Evolutionary conservation across 345 rosid genomes (phyloP), one percentile per base, ranked within the genome.

Genomic region (Bruguiera sexangula): DNA sequence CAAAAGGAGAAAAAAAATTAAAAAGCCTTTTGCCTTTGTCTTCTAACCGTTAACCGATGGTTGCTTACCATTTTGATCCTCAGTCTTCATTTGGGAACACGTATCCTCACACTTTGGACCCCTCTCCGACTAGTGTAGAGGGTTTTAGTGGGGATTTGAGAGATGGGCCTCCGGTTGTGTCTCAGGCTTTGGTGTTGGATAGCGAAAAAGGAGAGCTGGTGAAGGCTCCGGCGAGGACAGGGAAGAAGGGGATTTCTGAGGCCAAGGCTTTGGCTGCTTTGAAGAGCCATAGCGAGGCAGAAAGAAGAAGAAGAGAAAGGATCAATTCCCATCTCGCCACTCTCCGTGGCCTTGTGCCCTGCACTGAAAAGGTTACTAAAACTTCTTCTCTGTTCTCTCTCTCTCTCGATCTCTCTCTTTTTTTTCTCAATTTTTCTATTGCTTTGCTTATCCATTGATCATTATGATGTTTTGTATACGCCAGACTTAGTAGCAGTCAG

Each of bases 221-320:
- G 39, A 69, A 83, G 77, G 81, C 86, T 51, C 81, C 85, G 20
- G 75, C 60, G 58, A 76, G 73, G 58, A 79, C 48, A 13, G 89
- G 70, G 71, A 87, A 80, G 82, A 85, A 85, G 76, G 82, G 62
- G 27, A 73, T 71, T 24, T 59, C 88, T 3, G 87, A 84, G 65
- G 88, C 79, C 62, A 87, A 85, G 70, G 83, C 77, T 51, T 27
- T 76, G 72, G 81, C 78, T 46, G 92, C 92, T 68, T 76, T 85
- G 78, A 87, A 75, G 84, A 85, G 77, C 80, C 96, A 89, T 46
- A 81, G 92, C 29, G 90, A 84, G 62, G 92, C 96, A 2, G 96
- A 89, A 82, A 86, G 89, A 82, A 85, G 91, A 62, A 83, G 96
- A 55, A 85, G 96, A 63, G 90, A 86, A 56, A 84, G 96, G 79